phyloP scores from a whole-genome alignment of 2,329 filamentous ascomycete species.

The Aspergillus ibericus region DNA sequence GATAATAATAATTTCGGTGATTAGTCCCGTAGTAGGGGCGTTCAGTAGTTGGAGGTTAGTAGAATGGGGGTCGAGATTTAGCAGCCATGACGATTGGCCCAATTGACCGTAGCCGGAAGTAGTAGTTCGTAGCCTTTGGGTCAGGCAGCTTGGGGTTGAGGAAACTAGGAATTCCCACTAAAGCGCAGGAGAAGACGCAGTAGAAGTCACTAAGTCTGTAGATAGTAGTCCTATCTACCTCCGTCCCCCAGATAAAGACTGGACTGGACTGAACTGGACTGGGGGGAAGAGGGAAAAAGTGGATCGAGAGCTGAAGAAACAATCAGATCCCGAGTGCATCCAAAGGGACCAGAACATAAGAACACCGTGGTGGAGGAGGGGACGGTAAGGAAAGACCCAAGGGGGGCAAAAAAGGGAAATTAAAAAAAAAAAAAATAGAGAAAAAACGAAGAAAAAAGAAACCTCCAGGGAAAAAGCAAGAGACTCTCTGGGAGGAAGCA shows the following conservation, averaged over 20 bases:
- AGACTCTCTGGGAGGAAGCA: too few relatives aligned
- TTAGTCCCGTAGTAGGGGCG: background rate
- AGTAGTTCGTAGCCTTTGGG: background rate
- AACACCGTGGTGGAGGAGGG: background rate
- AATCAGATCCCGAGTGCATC: conserved; percentile 2
- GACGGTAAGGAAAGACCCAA: background rate
- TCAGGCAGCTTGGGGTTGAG: conserved; percentile 1
- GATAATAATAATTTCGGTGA: background rate
- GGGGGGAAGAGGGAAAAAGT: background rate
- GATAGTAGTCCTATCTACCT: background rate
- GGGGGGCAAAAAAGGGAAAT: background rate
- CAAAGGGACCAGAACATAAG: background rate
- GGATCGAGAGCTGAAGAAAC: conserved; percentile 4
- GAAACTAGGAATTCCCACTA: conserved; percentile 4
- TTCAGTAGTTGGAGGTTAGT: background rate
- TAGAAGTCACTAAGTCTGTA: background rate
- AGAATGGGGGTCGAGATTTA: conserved; percentile 7
- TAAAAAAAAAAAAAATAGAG: background rate
- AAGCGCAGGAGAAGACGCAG: background rate
- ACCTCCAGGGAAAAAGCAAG: background rate
- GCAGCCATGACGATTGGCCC: conserved; percentile 17
- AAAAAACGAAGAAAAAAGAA: background rate
- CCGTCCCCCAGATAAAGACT: background rate
- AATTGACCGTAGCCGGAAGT: conserved; percentile 12
- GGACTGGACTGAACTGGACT: background rate